Evolutionary conservation across 305 asterid species (phyloP).

Genomic region (Fraxinus latifolia): DNA sequence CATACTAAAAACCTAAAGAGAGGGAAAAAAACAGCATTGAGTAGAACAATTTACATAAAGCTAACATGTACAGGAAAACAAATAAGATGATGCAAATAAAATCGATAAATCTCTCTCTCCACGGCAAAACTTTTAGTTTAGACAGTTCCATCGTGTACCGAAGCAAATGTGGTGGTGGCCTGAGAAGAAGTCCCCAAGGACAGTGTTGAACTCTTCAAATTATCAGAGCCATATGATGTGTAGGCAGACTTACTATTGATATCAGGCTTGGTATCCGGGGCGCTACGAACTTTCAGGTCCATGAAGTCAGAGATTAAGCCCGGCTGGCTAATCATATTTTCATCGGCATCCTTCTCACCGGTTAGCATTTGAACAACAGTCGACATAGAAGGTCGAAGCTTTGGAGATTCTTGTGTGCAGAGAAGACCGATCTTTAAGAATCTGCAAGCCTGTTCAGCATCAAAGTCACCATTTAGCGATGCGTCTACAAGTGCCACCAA

Average conservation of each 20-base stretch:
- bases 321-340: conserved; percentile 31
- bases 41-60: not conserved
- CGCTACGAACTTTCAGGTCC: conserved; percentile 69
- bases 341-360: conserved; percentile 47
- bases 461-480: conserved; percentile 58
- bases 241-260: conserved; percentile 24
- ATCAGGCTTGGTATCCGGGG: conserved; percentile 38
- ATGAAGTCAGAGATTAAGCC: conserved; percentile 73
- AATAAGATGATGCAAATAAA: conserved; percentile 9
- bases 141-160: conserved; percentile 44
- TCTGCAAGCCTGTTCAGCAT: conserved; percentile 77
- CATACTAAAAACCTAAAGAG: not conserved
- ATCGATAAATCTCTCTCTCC: conserved; percentile 5
- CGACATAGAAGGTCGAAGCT: conserved; percentile 91
- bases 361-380: conserved; percentile 66
- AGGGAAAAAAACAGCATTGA: not conserved
- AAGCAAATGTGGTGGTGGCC: conserved; percentile 58
- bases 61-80: not conserved
- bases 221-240: conserved; percentile 59
- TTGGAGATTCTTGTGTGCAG: conserved; percentile 83
- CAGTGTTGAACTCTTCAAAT: conserved; percentile 33
- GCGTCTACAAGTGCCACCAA: conserved; percentile 65
- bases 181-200: conserved; percentile 53
- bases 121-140: conserved; percentile 22
- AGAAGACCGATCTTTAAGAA: conserved; percentile 78